Evolutionary conservation across 495 filamentous ascomycete species (phyloP).

Genomic region (Aspergillus sclerotioniger): DNA sequence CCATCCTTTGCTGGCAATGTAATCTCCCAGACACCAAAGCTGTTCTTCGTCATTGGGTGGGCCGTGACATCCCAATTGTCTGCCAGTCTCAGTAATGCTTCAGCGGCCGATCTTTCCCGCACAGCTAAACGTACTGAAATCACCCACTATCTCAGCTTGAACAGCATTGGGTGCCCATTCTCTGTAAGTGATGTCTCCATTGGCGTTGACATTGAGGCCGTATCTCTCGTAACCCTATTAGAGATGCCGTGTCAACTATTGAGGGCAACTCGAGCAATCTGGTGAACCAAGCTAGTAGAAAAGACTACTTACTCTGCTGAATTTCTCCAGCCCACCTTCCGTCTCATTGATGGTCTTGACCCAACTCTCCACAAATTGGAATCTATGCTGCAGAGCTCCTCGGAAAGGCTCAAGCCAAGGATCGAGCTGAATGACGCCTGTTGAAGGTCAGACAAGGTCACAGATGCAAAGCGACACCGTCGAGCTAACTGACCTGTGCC

Average conservation of each 20-base stretch:
- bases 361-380: slow-evolving; percentile 81
- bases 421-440: slow-evolving; percentile 84
- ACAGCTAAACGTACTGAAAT: slow-evolving; percentile 71
- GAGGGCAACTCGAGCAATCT: neutral
- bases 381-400: slow-evolving; percentile 72
- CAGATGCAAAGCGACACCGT: neutral
- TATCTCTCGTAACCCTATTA: slow-evolving; percentile 77
- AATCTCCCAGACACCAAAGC: slow-evolving; percentile 87
- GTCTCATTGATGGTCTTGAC: slow-evolving; percentile 74
- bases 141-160: slow-evolving; percentile 84
- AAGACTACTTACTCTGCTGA: slow-evolving; percentile 66
- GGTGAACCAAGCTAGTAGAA: neutral
- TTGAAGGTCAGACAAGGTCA: neutral
- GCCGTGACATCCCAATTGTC: slow-evolving; percentile 84
- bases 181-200: slow-evolving; percentile 84
- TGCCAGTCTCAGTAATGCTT: slow-evolving; percentile 43
- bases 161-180: slow-evolving; percentile 95
- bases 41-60: slow-evolving; percentile 80
- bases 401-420: slow-evolving; percentile 87
- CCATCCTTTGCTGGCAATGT: slow-evolving; percentile 72
- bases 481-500: slow-evolving; percentile 24
- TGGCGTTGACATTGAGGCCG: slow-evolving; percentile 73
- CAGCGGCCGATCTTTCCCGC: slow-evolving; percentile 4
- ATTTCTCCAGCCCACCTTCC: slow-evolving; percentile 90
- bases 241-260: neutral